Base-by-base conservation (phyloP, 495 filamentous ascomycete genomes). In the Letharia columbiana region DNA sequence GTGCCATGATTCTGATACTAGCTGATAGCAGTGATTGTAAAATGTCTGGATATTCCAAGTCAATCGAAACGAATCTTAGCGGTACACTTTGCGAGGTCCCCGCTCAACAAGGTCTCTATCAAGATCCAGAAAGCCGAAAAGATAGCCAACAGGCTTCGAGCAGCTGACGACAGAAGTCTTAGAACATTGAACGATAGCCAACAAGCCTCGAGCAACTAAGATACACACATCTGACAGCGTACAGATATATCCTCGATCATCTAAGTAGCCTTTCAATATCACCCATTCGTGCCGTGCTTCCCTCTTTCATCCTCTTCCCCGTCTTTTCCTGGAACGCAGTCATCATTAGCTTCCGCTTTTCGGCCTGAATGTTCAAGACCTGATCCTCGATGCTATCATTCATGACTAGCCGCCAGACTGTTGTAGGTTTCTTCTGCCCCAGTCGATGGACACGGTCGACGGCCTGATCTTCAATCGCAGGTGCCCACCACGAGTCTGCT, bases 381-480 rank as follows among this genome's bases (percentile, higher is more conserved):
- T 86, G 80, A 71, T 96, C 90, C 74, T 98, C 92, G n/a, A 98
- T 86, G 31, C 82, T 90, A 23, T 81, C 84, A 64, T 96, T 89
- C 81, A 96, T 88, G 0, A 96, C 83, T 9, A 96, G 76, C 63
- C 91, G 79, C 82, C 89, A 93, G 8, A 96, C 89, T 2, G 85
- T 90, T 0, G 86, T 89, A 67, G 86, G 83, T 41, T 87, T 80
- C 63, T 81, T 92, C 76, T 98, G 92, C 4, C 92, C 92, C 0
- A 96, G 82, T 6, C 92, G 81, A 68, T 96, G 91, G 23, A 96
- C 92, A 1, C 92, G 86, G 72, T 98, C 92, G 4, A 96, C 83
- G 37, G 92, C 92, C 71, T 98, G 92, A 71, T 96, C 91, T 74
- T 98, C 92, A 66, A 96, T 92, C 1, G 91, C 92, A 0, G 91